Evolutionary conservation across 257 asterid genomes (phyloP), one percentile per base, ranked within the genome.

Genomic region (Ligustrum vulgare): DNA sequence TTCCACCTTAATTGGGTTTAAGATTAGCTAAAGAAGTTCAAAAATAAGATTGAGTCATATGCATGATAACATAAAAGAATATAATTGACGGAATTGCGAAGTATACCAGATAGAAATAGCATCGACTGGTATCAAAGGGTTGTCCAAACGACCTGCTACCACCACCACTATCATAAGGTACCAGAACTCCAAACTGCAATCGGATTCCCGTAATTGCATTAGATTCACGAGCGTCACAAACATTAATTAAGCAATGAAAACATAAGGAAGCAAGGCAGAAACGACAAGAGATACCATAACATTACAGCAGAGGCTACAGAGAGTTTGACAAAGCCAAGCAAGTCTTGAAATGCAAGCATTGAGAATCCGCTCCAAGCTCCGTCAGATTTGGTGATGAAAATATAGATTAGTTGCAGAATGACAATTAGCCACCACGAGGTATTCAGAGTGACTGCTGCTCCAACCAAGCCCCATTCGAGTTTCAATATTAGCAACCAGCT

Each of bases 161-260:
- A 91, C 92, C 37, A 93, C 71, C 62, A 89, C 47, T 34, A 86
- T 56, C 97, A 91, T 91, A 84, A 89, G 80, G 81, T 91, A 93
- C 98, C 98, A 93, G 70, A 91, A 89, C 86, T 93, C 98, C 94
- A 93, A 85, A 87, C 98, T 93, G 89, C 93, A 80, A 34, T 23
- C 39, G 28, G 39, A 49, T 25, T 60, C 70, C 71, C 67, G 35
- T 65, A 32, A 77, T 16, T 8, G 0, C 35, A 64, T 20, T 41
- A 77, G 25, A 66, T 77, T 23, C 54, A 69, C 71, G 39, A 74
- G 56, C n/a, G 6, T 11, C 37, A 18, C 8, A 13, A 60, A 37
- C 18, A 63, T 20, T 23, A 13, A 37, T n/a, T 6, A 60, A 60
- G 3, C 13, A 22, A 23, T 11, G 11, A 39, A 2, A 13, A 8